Evolutionary conservation across 352 stramenopile genomes (phyloP).

Genomic region (Phytopythium sindhum): DNA sequence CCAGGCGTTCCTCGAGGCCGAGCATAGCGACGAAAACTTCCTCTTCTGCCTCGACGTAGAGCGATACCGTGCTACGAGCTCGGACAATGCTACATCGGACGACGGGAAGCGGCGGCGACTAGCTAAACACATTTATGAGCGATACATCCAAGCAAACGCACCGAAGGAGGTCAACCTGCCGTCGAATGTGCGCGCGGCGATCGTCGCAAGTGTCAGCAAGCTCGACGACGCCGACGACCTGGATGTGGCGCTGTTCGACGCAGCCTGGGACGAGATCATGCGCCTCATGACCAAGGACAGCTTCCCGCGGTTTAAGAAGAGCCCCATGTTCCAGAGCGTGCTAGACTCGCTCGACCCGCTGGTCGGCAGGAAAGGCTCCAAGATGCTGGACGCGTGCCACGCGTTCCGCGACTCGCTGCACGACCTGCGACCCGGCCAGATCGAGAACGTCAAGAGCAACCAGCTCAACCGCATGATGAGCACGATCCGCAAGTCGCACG

Average conservation of each 20-base stretch:
- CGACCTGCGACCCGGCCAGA: conserved; percentile 45
- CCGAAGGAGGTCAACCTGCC: conserved; percentile 76
- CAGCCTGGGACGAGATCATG: conserved; percentile 73
- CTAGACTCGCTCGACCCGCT: conserved; percentile 63
- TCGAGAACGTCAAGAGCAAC: conserved; percentile 46
- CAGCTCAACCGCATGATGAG: conserved; percentile 66
- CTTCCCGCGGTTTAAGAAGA: conserved; percentile 81
- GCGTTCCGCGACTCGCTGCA: conserved; percentile 72
- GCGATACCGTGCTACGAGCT: conserved; percentile 29
- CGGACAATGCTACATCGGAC: background rate
- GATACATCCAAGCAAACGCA: conserved; percentile 54
- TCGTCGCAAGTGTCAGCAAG: conserved; percentile 13
- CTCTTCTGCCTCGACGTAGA: conserved; percentile 71
- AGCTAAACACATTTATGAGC: conserved; percentile 40
- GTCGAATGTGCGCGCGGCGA: conserved; percentile 44
- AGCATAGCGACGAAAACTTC: conserved; percentile 82
- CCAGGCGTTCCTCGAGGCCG: conserved; percentile 57
- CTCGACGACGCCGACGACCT: conserved; percentile 26
- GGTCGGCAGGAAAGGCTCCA: conserved; percentile 58
- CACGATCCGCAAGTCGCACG: conserved; percentile 61
- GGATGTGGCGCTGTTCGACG: conserved; percentile 43
- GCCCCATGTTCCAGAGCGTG: conserved; percentile 54
- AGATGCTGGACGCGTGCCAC: conserved; percentile 60
- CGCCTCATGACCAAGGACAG: conserved; percentile 78
- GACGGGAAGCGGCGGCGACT: conserved; percentile 21